Conservation (phyloP, 2,329 filamentous ascomycete genomes). For the Pyricularia pennisetigena region DNA sequence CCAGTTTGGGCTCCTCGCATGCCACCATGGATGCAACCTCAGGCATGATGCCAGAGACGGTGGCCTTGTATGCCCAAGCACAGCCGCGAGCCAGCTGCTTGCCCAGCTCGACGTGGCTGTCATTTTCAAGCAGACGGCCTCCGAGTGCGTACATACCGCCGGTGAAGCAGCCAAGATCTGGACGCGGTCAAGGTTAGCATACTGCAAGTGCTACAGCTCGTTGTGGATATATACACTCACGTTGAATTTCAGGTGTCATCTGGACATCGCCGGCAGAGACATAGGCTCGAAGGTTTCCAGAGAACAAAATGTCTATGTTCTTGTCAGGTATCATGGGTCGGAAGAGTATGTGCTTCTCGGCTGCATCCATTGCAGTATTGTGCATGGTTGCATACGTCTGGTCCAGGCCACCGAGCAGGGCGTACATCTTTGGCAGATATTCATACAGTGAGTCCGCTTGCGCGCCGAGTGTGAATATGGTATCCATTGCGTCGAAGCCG, state of each 20-base stretch:
- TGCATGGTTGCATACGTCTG: slow-evolving; percentile 49
- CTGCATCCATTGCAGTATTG: slow-evolving; percentile 1
- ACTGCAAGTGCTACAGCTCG: neutral
- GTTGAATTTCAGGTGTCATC: slow-evolving; percentile 20
- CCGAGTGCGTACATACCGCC: slow-evolving; percentile 38
- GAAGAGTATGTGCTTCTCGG: slow-evolving; percentile 48
- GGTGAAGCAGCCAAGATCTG: slow-evolving; percentile 28
- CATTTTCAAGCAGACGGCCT: slow-evolving; percentile 31
- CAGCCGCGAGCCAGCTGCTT: slow-evolving; percentile 43
- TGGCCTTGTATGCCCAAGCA: slow-evolving; percentile 45
- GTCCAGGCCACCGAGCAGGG: slow-evolving; percentile 55
- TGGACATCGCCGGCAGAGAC: slow-evolving; percentile 14
- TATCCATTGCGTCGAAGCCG: slow-evolving; percentile 14
- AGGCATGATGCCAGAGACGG: slow-evolving; percentile 48
- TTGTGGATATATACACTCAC: slow-evolving; percentile 20
- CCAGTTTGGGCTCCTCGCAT: slow-evolving; percentile 33
- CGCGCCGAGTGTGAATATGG: slow-evolving; percentile 40
- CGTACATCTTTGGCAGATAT: slow-evolving; percentile 51
- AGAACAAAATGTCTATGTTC: slow-evolving; percentile 50
- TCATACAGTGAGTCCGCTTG: slow-evolving; percentile 48
- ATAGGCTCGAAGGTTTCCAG: slow-evolving; percentile 28
- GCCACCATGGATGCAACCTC: slow-evolving; percentile 38
- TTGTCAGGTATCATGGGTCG: slow-evolving; percentile 54
- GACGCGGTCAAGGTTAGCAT: slow-evolving; percentile 15
- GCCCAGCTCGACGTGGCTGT: slow-evolving; percentile 35